These are phyloP conservation scores for Stephanodiscus triporus DNA, from an alignment of 108 stramenopile genomes.

Conservation along the genomic window DNA sequence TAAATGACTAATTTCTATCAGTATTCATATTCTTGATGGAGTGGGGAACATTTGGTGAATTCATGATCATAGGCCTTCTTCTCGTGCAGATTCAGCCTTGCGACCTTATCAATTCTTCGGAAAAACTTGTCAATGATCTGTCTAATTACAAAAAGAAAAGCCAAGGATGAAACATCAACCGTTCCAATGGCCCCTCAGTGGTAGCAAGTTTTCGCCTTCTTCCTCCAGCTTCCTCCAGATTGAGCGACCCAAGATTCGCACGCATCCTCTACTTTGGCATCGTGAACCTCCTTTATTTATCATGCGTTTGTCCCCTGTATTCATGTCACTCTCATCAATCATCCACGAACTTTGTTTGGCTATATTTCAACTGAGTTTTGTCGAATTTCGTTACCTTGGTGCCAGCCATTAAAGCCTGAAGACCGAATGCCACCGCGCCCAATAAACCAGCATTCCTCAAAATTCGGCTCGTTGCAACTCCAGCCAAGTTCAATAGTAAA, in stretches of 20 bases:
- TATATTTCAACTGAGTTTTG: constrained; percentile 85
- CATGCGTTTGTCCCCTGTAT: no score
- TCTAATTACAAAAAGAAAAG: no score
- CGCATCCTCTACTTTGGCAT: background rate
- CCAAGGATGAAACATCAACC: no score
- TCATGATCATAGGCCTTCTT: background rate
- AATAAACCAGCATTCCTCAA: constrained; percentile 53
- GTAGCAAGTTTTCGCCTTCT: background rate
- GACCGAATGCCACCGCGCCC: constrained; percentile 70
- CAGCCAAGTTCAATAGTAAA: constrained; percentile 74
- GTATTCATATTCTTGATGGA: background rate
- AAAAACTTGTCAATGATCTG: no score
- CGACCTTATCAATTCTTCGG: background rate
- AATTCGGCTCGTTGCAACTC: constrained; percentile 54
- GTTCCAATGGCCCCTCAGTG: no score
- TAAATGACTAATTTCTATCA: background rate
- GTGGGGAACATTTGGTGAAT: no score
- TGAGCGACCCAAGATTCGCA: background rate
- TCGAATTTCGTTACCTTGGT: constrained; percentile 87
- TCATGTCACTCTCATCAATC: constrained; percentile 41
- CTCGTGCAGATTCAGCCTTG: background rate
- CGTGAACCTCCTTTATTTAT: no score
- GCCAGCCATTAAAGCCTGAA: constrained; percentile 72
- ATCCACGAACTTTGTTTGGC: constrained; percentile 67
- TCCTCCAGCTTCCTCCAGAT: no score